Conservation (phyloP, 176 grass and related monocot species). For the Dendrocalamus sinicus region DNA sequence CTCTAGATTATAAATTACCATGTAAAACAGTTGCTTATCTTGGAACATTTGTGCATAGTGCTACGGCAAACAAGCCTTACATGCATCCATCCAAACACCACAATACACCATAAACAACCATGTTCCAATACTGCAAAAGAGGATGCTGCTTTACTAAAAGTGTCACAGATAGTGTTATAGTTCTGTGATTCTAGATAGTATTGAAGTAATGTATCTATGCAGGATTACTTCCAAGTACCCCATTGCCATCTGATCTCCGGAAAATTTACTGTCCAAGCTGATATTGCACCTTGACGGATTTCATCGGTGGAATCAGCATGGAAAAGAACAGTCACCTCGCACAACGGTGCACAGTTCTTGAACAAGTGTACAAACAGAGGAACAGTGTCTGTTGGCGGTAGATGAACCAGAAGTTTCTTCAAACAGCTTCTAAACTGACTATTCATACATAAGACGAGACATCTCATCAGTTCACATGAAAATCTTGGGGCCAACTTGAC, state of each 20-base stretch:
- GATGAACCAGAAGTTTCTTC: conserved; percentile 67
- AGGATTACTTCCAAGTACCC: conserved; percentile 39
- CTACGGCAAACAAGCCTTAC: neutral
- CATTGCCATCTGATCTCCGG: conserved; percentile 61
- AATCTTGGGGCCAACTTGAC: conserved; percentile 58
- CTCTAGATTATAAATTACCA: neutral
- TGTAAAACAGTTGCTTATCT: neutral
- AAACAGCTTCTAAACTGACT: conserved; percentile 44
- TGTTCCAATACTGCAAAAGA: neutral
- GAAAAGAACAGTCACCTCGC: conserved; percentile 65
- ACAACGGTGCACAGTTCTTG: conserved; percentile 37
- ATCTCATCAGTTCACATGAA: conserved; percentile 49
- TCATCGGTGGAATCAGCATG: conserved; percentile 28
- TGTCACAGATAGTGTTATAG: neutral
- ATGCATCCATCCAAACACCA: neutral
- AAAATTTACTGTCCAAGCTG: conserved; percentile 43
- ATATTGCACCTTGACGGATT: conserved; percentile 2
- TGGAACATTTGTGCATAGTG: neutral
- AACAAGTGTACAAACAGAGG: conserved; percentile 41
- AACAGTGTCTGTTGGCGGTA: conserved; percentile 1
- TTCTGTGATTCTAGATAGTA: neutral
- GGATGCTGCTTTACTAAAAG: conserved; percentile 8
- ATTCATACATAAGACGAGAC: neutral
- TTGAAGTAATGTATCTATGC: neutral
- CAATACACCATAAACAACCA: neutral